Base-by-base conservation (phyloP, 257 asterid species). In the Solanum piurae region DNA sequence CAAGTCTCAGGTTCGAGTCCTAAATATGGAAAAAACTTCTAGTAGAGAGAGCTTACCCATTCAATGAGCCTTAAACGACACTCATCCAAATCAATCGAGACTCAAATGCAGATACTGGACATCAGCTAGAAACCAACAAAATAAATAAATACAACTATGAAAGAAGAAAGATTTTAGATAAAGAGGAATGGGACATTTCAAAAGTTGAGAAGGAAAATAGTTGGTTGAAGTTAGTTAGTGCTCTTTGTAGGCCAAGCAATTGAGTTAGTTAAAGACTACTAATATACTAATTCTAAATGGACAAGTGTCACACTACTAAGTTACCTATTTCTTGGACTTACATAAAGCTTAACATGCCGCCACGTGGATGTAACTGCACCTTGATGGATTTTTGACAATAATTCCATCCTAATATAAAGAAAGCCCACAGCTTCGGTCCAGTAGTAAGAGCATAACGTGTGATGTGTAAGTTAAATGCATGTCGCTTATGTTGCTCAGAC, bases 221-320 rank as follows among this genome's bases (percentile, higher is more conserved):
- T 60, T 64, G 68, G 88, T 69, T 77, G 85, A 20, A 85, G 83
- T 87, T 83, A 60, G 76, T 87, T 69, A 73, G 88, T 87, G 88
- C 74, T 36, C 44, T 34, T 2, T 33, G 52, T 82, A 82, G 75
- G 86, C 58, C 69, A 84, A 46, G 83, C 88, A 88, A 85, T 88
- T 85, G 88, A 88, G 85, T 86, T 79, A 21, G 82, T 52, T 64
- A 64, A 40, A 46, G 90, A 88, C 88, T 69, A 82, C 23, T 55
- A 55, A 55, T 55, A 55, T 55, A 55, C 62, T 55, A 55, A 23
- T 27, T 16, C 23, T 66, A 58, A 9, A 80, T 66, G 84, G 34
- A 34, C 68, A 71, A n/a, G 87, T 77, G 85, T 75, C 87, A 7
- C 12, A 64, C 64, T 68, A 69, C 64, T 38, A 77, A 36, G 87